Conservation (phyloP, 1,284 basidiomycete genomes). For the Cystobasidium sp. region DNA sequence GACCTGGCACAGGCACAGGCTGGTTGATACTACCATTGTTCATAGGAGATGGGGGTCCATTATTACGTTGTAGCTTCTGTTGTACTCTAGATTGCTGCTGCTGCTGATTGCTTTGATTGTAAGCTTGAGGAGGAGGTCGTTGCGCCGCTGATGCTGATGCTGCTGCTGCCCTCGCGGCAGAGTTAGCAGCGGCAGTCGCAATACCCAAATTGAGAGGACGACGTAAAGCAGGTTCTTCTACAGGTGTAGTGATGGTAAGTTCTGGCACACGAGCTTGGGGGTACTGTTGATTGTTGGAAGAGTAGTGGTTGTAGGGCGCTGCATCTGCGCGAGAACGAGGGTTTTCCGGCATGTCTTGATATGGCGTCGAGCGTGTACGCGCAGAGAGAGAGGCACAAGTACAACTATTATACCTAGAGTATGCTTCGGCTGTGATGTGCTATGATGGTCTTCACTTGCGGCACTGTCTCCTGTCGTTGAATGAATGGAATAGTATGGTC, state of each 20-base stretch:
- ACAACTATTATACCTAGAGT: neutral
- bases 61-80: conserved; percentile 27
- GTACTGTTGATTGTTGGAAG: conserved; percentile 3
- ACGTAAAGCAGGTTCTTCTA: conserved; percentile 3
- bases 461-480: too few species aligned
- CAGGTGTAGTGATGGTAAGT: neutral
- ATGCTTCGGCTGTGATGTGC: too few species aligned
- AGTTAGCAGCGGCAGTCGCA: conserved; percentile 20
- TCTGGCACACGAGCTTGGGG: neutral
- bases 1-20: too few species aligned
- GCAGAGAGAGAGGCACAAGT: neutral
- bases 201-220: conserved; percentile 27
- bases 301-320: neutral
- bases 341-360: neutral
- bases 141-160: conserved; percentile 10
- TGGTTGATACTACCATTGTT: too few species aligned
- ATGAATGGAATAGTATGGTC: neutral
- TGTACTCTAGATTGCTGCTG: conserved; percentile 9
- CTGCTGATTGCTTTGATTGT: neutral
- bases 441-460: too few species aligned
- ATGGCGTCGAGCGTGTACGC: neutral
- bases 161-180: conserved; percentile 15
- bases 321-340: conserved; percentile 13
- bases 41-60: neutral
- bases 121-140: neutral